phyloP scores from a whole-genome alignment of 768 basidiomycete genomes.

The Leccinum sublutescens region DNA sequence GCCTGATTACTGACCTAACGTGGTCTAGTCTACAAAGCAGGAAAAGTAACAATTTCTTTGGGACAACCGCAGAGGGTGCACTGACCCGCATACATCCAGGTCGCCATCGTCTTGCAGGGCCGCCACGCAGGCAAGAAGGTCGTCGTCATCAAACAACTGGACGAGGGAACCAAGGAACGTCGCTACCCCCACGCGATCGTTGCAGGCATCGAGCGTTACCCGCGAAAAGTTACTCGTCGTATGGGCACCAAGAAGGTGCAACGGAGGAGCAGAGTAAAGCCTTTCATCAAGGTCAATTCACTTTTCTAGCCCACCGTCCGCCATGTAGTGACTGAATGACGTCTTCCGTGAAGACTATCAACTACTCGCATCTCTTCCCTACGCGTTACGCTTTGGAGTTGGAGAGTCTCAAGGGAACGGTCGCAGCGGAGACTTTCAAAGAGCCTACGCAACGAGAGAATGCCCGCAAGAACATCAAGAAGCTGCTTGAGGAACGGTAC shows the following conservation, averaged over 20 bases:
- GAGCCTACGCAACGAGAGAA: conserved; percentile 94
- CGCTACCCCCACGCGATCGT: conserved; percentile 98
- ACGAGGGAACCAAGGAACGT: conserved; percentile 95
- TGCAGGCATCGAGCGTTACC: conserved; percentile 97
- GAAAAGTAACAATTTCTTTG: conserved; percentile 59
- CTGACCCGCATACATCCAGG: conserved; percentile 41
- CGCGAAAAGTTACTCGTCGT: conserved; percentile 92
- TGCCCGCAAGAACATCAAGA: conserved; percentile 95
- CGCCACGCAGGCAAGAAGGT: conserved; percentile 99
- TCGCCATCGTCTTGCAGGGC: conserved; percentile 96
- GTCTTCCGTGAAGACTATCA: conserved; percentile 60
- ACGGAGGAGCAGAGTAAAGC: conserved; percentile 95
- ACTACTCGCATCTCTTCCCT: conserved; percentile 99
- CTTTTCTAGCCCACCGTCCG: not conserved
- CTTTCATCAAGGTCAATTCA: conserved; percentile 91
- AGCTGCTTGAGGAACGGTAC: conserved; percentile 95
- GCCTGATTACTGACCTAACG: conserved; percentile 13
- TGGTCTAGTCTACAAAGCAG: conserved; percentile 83
- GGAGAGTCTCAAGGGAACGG: conserved; percentile 87
- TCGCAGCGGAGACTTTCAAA: conserved; percentile 90
- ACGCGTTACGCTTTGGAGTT: conserved; percentile 98
- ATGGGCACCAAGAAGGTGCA: conserved; percentile 97
- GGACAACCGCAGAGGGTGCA: not conserved
- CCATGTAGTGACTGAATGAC: not conserved
- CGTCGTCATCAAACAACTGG: conserved; percentile 95